phyloP scores from a whole-genome alignment of 129 eudicot genomes.

The Cynara cardunculus region DNA sequence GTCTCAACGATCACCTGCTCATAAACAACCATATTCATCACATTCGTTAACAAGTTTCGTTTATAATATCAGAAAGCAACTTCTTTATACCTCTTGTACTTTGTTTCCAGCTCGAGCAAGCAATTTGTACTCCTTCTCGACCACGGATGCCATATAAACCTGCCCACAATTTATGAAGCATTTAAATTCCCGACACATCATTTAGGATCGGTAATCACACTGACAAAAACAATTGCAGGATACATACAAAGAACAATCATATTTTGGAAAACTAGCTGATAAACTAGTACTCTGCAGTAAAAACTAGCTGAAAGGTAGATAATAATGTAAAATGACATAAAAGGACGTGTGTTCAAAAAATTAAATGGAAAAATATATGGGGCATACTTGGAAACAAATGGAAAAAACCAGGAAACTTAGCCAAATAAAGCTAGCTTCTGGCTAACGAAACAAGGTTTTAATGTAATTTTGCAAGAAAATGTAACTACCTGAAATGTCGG shows the following conservation, averaged over 20 bases:
- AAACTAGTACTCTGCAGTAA: no score
- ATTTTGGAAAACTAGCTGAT: background rate
- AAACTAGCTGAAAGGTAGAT: background rate
- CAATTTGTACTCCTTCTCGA: conserved; percentile 81
- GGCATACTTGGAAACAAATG: background rate
- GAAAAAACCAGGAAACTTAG: background rate
- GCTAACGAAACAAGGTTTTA: background rate
- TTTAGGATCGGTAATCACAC: background rate
- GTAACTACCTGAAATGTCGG: conserved; percentile 87
- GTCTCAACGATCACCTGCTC: conserved; percentile 78
- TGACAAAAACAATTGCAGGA: background rate
- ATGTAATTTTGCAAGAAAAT: background rate
- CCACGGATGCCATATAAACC: conserved; percentile 95
- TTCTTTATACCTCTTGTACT: conserved; percentile 79
- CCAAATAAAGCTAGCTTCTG: no score
- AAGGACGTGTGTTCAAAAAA: background rate
- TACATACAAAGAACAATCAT: background rate
- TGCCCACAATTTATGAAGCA: conserved; percentile 19
- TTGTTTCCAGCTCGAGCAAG: conserved; percentile 90
- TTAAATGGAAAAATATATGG: background rate
- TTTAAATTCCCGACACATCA: background rate
- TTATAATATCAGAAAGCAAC: background rate
- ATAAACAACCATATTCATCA: background rate
- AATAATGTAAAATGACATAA: background rate
- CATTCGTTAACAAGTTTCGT: background rate